A percentile compares a stretch with the other conserved stretches of the same genome.
phyloP scores from a whole-genome alignment of 768 basidiomycete species.

The Trametes maxima region DNA sequence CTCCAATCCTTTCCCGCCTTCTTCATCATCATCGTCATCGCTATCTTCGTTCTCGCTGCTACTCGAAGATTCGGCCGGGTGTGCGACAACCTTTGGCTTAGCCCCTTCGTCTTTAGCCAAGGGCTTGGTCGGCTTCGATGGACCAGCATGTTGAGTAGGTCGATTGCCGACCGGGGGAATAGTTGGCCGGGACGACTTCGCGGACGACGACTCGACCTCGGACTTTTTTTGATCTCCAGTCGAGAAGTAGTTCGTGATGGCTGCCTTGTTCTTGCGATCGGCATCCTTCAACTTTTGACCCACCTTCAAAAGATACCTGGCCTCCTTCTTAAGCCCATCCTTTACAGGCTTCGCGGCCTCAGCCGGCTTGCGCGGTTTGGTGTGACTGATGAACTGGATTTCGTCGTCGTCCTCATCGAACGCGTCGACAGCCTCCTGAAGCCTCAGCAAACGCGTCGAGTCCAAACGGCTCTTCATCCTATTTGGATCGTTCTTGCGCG shows the following conservation, averaged over 20 bases:
- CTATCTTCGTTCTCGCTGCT: slow-evolving; percentile 55
- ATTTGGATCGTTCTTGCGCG: slow-evolving; percentile 51
- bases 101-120: slow-evolving; percentile 15
- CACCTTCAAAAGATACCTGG: slow-evolving; percentile 17
- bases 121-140: neutral
- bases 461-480: slow-evolving; percentile 57
- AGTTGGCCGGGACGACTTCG: slow-evolving; percentile 39
- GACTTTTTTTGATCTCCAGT: slow-evolving; percentile 40
- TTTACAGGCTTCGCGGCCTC: slow-evolving; percentile 7
- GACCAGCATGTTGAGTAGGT: neutral
- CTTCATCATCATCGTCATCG: slow-evolving; percentile 48
- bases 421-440: slow-evolving; percentile 65
- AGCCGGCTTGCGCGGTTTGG: slow-evolving; percentile 17
- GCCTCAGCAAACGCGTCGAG: slow-evolving; percentile 56
- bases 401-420: slow-evolving; percentile 68
- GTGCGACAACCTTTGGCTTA: slow-evolving; percentile 20
- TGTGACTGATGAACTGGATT: slow-evolving; percentile 53
- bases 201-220: slow-evolving; percentile 39
- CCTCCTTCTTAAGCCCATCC: slow-evolving; percentile 17
- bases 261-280: slow-evolving; percentile 14
- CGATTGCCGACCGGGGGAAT: neutral
- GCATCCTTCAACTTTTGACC: slow-evolving; percentile 1
- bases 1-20: slow-evolving; percentile 46
- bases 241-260: slow-evolving; percentile 28
- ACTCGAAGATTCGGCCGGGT: slow-evolving; percentile 42